Base-by-base conservation (phyloP, 148 eudicot species). In the Rhododendron ovatum region DNA sequence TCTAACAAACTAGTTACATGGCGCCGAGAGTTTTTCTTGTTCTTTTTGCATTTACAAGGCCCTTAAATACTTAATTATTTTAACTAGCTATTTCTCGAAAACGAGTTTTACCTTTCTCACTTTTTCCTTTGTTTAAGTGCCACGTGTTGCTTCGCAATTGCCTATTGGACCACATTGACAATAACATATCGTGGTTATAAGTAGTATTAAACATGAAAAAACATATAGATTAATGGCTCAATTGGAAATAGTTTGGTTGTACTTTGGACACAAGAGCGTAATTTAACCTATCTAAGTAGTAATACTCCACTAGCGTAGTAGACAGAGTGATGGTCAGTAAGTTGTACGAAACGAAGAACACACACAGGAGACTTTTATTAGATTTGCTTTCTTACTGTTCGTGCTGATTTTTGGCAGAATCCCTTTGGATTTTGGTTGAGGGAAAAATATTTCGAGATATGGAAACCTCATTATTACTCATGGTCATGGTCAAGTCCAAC, bases 351-450 rank as follows among this genome's bases (percentile, higher is more conserved):
- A 28, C 22, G 24, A 26, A 26, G 18, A 80, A 14, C 13, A 48
- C 18, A 48, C 74, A 47, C 3, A 48, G 41, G 45, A 11, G 45
- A 28, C 45, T 11, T 26, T 8, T 24, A 9, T n/a, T 18, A 83
- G 45, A 83, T 69, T 83, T 83, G 28, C 74, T 83, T n/a, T 65
- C 85, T 14, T 20, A 71, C 85, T 67, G 61, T 69, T 83, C 61
- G 85, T 83, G 78, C 85, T 71, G 78, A 83, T 30, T 80, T 30
- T 69, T 83, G 78, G 61, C 59, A 47, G 85, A 28, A 50, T 24
- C 61, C 85, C 76, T 83, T 61, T 45, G 33, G 48, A 50, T 61
- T 35, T 47, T 53, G 17, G 77, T 43, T 13, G 74, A 41, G 22
- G 48, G 9, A 3, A 20, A 15, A 5, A 30, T 30, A 30, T 30